Percentiles rank a stretch among this genome's conserved stretches.
These are phyloP conservation scores for Dacryopinax primogenitus DNA, from an alignment of 768 basidiomycete genomes.

Conservation along the genomic window DNA sequence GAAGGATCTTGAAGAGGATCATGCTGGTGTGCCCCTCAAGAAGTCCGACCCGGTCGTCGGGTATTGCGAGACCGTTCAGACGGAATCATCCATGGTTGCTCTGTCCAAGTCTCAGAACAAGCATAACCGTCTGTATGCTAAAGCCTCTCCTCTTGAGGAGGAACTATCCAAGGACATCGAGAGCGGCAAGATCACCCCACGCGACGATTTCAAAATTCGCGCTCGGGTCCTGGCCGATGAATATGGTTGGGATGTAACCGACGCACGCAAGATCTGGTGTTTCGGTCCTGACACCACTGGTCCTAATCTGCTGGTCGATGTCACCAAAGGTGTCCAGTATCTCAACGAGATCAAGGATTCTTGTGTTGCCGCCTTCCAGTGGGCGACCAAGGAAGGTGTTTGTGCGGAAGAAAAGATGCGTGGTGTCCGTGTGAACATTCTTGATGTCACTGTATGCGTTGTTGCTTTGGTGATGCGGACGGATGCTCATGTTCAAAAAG, in stretches of 20 bases:
- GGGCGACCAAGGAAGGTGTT: constrained; percentile 98
- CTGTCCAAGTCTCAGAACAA: constrained; percentile 99
- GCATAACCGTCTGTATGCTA: constrained; percentile 95
- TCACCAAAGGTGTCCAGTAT: constrained; percentile 98
- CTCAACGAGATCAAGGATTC: constrained; percentile 99
- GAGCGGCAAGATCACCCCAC: constrained; percentile 63
- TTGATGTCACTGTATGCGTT: constrained; percentile 67
- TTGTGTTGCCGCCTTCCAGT: constrained; percentile 97
- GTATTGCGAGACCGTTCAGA: constrained; percentile 93
- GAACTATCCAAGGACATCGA: constrained; percentile 92
- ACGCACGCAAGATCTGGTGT: constrained; percentile 99
- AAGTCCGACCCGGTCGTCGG: constrained; percentile 95
- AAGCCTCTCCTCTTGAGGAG: constrained; percentile 87
- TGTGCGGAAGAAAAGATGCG: constrained; percentile 97
- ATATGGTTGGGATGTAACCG: constrained; percentile 96
- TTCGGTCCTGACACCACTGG: constrained; percentile 98
- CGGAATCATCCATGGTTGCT: constrained; percentile 90
- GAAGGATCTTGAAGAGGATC: constrained; percentile 99
- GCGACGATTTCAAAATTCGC: constrained; percentile 96
- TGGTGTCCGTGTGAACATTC: constrained; percentile 88
- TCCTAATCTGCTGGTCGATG: constrained; percentile 91
- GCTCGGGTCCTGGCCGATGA: constrained; percentile 95
- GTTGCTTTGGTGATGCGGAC: no score
- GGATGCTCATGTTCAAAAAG: constrained; percentile 29
- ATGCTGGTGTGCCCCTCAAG: constrained; percentile 98